Evolutionary conservation across 768 basidiomycete species (phyloP).

Genomic region (Candolleomyces aberdarensis): DNA sequence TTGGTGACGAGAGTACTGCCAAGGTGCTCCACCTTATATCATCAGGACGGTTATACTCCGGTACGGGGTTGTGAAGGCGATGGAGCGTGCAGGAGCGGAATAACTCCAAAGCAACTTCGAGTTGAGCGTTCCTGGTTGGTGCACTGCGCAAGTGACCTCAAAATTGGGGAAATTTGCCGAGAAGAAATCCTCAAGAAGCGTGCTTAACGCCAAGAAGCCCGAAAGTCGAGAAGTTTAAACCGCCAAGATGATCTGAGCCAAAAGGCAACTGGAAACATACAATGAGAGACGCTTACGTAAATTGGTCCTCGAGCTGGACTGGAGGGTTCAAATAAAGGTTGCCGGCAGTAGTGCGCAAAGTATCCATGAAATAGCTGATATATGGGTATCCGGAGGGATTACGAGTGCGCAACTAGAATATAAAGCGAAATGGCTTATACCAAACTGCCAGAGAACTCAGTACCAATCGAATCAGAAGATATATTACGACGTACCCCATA

Average conservation of each 20-base stretch:
- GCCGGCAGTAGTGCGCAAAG: too few species aligned
- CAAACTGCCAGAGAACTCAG: not conserved
- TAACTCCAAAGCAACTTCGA: not conserved
- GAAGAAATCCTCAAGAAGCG: constrained; percentile 1
- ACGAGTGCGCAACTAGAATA: too few species aligned
- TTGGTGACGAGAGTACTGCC: not conserved
- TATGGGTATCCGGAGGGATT: too few species aligned
- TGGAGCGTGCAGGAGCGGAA: not conserved
- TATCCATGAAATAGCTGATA: too few species aligned
- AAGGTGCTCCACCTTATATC: not conserved
- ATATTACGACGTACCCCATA: not conserved
- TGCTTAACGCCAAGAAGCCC: not conserved
- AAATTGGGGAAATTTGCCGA: constrained; percentile 1
- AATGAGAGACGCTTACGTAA: too few species aligned
- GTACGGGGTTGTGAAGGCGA: not conserved
- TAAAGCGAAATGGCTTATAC: not conserved
- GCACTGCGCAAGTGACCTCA: not conserved
- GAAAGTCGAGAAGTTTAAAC: not conserved
- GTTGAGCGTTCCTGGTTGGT: not conserved
- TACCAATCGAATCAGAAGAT: not conserved
- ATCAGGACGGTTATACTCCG: constrained; percentile 1
- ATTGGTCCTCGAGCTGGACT: too few species aligned
- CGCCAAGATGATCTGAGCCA: too few species aligned
- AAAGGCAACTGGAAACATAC: too few species aligned
- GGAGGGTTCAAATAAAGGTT: too few species aligned